phyloP scores from a whole-genome alignment of 306 rosid species.

The Parietaria judaica region DNA sequence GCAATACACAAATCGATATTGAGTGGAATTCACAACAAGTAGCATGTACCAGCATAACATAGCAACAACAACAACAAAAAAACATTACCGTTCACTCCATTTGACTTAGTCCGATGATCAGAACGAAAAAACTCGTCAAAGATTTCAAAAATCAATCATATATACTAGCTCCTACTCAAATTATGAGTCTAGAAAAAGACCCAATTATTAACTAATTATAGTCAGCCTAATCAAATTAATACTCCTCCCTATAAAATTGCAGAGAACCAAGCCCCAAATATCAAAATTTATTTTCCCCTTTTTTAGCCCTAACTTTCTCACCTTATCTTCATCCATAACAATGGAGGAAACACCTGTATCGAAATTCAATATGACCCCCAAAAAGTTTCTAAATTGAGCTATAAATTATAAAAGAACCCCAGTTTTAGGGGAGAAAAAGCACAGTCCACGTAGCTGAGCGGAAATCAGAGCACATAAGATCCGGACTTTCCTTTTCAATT shows the following conservation, averaged over 20 bases:
- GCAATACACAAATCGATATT: slow-evolving; percentile 8
- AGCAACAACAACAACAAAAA: too few relatives aligned
- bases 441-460: slow-evolving; percentile 1
- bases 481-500: neutral
- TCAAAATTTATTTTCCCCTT: neutral
- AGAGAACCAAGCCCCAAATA: neutral
- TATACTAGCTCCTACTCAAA: neutral
- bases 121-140: too few relatives aligned
- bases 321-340: neutral
- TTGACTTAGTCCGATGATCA: too few relatives aligned
- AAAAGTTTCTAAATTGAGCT: neutral
- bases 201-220: neutral
- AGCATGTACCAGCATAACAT: neutral
- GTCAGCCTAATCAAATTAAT: neutral
- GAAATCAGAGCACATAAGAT: neutral
- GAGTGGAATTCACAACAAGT: neutral
- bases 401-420: neutral
- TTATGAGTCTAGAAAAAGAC: neutral
- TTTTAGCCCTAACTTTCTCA: neutral
- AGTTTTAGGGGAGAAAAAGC: neutral
- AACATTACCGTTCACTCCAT: too few relatives aligned
- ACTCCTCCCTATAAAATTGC: slow-evolving; percentile 1
- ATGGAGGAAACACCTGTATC: slow-evolving; percentile 2
- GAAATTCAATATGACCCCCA: neutral
- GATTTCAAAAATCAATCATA: neutral